Evolutionary conservation across 371 early-diverging fungal species (phyloP), one percentile per base, ranked within the genome.

Genomic region (Racocetra persica): DNA sequence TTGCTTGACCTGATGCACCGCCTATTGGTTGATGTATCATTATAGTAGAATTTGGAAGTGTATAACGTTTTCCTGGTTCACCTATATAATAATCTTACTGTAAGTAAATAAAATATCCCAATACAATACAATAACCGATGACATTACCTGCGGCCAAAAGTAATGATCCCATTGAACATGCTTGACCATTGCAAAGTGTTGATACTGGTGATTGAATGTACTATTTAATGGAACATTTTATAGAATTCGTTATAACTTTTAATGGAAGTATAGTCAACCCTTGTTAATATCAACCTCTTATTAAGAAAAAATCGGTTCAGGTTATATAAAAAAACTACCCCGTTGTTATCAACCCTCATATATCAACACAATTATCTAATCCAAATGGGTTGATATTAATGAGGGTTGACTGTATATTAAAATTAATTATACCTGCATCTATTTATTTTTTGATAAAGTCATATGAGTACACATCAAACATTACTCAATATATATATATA

Each of bases 1-100:
- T 92, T 4, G 99, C 99, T 86, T 98, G 99, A 11, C 99, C 98
- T 59, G 90, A 87, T n/a, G 98, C 97, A 20, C 99, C 98, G 22
- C 99, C 99, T 67, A 93, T 94, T 6, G 98, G 98, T 84, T 98
- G 99, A 83, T 99, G 99, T 80, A 99, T 92, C 98, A 98, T 99
- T 45, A 98, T 94, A 4, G 95, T 91, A 20, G 97, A 92, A 85
- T 99, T 94, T 16, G 98, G 98, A 32, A 99, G 88, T 26, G 96
- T 90, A 77, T 89, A 94, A 22, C 99, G 87, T 72, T 94, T 94
- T 20, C 98, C 99, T 16, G 93, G 91, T 51, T 94, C 94, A 38
- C 98, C 95, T 85, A 86, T 82, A 45, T 6, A 22, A 75, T 32
- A 59, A 6, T 28, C 57, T 1, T 24, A 36, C 36, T 54, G 32